A percentile compares a stretch with the other conserved stretches of the same genome.
Conservation (phyloP, 129 eudicot genomes). For the Logfia minima region DNA sequence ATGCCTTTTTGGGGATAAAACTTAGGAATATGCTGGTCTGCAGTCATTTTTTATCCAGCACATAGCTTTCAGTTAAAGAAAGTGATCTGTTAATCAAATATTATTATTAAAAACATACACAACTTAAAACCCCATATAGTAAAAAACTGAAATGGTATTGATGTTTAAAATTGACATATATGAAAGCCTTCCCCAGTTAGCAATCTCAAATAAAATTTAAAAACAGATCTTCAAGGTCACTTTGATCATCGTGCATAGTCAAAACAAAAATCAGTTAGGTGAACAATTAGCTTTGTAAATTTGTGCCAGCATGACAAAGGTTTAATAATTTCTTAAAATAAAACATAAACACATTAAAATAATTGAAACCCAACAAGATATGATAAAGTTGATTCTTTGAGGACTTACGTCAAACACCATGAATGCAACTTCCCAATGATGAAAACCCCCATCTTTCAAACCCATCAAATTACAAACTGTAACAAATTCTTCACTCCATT, state of each 20-base stretch:
- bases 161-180: slow-evolving; percentile 23
- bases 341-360: neutral
- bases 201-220: slow-evolving; percentile 13
- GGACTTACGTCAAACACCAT: slow-evolving; percentile 61
- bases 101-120: neutral
- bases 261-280: neutral
- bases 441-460: slow-evolving; percentile 52
- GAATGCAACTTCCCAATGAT: slow-evolving; percentile 66
- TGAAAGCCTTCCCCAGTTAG: neutral
- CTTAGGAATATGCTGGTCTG: slow-evolving; percentile 18
- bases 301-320: neutral
- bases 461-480: slow-evolving; percentile 43
- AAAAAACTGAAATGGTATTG: neutral
- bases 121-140: slow-evolving; percentile 6
- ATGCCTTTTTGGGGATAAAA: slow-evolving; percentile 13
- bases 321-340: neutral
- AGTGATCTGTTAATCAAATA: neutral
- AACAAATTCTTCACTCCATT: slow-evolving; percentile 61
- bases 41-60: slow-evolving; percentile 23
- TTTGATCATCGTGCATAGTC: slow-evolving; percentile 4
- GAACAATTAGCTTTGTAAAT: neutral
- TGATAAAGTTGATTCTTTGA: slow-evolving; percentile 16
- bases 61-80: slow-evolving; percentile 24
- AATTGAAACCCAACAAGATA: neutral
- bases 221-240: slow-evolving; percentile 14